A percentile compares a stretch with the other conserved stretches of the same genome.
These are phyloP conservation scores for Silene uniflora DNA, from an alignment of 148 eudicot genomes.

Conservation along the genomic window DNA sequence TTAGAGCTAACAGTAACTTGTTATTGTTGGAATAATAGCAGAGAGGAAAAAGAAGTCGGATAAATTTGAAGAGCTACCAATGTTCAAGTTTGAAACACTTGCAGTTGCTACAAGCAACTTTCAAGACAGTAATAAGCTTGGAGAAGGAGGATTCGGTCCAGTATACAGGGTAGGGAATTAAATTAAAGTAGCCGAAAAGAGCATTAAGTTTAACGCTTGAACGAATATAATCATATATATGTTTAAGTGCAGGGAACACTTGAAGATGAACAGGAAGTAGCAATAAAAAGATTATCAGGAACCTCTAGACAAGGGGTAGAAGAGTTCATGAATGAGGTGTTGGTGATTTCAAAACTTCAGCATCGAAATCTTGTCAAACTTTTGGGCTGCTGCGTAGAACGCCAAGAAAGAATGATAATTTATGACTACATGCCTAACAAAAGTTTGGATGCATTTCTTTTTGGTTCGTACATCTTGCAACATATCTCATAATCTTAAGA, in stretches of 20 bases:
- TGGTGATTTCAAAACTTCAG: slow-evolving; percentile 35
- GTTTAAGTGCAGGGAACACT: slow-evolving; percentile 26
- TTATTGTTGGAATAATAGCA: slow-evolving; percentile 5
- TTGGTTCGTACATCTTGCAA: slow-evolving; percentile 20
- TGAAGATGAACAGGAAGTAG: slow-evolving; percentile 28
- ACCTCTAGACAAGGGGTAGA: slow-evolving; percentile 33
- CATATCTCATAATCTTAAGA: no score
- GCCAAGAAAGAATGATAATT: slow-evolving; percentile 28
- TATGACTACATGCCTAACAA: slow-evolving; percentile 38
- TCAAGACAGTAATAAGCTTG: slow-evolving; percentile 29
- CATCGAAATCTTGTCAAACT: slow-evolving; percentile 42
- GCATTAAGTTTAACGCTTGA: not conserved
- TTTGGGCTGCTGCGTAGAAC: slow-evolving; percentile 37
- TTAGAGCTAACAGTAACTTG: not conserved
- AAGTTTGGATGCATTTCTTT: slow-evolving; percentile 33
- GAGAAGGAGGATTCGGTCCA: slow-evolving; percentile 46
- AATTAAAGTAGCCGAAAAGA: not conserved
- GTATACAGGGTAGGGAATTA: slow-evolving; percentile 30
- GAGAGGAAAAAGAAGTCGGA: not conserved
- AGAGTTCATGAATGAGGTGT: slow-evolving; percentile 40
- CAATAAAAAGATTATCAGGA: slow-evolving; percentile 33
- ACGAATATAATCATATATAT: not conserved
- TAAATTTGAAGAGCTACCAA: slow-evolving; percentile 23
- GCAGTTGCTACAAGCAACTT: slow-evolving; percentile 31
- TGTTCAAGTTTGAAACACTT: slow-evolving; percentile 25